phyloP scores from a whole-genome alignment of 2,329 filamentous ascomycete species.

The Calonectria honghensis region DNA sequence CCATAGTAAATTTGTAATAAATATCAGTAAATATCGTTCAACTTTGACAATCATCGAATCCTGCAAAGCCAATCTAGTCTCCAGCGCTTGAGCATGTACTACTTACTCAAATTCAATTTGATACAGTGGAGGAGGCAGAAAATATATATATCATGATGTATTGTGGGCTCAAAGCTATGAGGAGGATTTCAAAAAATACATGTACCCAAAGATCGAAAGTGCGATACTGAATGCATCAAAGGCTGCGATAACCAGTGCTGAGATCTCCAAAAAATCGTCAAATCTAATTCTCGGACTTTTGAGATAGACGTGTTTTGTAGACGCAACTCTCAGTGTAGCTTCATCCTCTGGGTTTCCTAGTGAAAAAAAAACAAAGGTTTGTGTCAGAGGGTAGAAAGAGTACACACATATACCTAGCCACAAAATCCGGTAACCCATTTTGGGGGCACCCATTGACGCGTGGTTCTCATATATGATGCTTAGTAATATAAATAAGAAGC shows the following conservation, averaged over 20 bases:
- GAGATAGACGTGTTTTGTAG: neutral
- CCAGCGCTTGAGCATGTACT: too few relatives aligned
- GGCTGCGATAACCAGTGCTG: neutral
- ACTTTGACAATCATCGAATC: too few relatives aligned
- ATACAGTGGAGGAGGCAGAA: too few relatives aligned
- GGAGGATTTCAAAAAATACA: too few relatives aligned
- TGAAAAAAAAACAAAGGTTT: constrained; percentile 5
- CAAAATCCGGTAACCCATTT: neutral
- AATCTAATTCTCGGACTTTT: neutral
- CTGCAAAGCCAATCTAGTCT: too few relatives aligned
- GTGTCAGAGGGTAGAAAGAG: constrained; percentile 12
- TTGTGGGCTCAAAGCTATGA: too few relatives aligned
- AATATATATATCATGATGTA: too few relatives aligned
- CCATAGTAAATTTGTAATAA: too few relatives aligned
- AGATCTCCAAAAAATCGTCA: neutral
- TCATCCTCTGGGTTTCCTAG: neutral
- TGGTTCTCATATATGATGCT: constrained; percentile 5
- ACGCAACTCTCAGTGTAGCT: neutral
- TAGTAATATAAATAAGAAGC: constrained; percentile 1
- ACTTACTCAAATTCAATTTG: too few relatives aligned
- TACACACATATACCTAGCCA: neutral
- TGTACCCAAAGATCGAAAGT: neutral
- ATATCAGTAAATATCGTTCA: too few relatives aligned
- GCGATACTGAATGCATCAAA: neutral
- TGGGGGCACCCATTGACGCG: neutral